Evolutionary conservation across 345 rosid genomes (phyloP).

Genomic region (Dimocarpus longan): DNA sequence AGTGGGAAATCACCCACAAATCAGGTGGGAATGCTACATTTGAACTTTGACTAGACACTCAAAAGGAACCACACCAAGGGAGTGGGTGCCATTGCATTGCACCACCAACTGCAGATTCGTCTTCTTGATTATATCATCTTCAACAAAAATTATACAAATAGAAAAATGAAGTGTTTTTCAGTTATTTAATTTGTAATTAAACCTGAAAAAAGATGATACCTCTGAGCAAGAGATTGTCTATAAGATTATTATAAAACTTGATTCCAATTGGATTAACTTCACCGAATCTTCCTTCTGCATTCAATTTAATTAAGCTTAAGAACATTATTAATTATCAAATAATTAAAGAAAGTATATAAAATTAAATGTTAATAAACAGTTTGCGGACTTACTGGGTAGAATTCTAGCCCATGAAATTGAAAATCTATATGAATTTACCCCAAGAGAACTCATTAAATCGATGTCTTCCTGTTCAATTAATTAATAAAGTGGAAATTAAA

Average conservation of each 20-base stretch:
- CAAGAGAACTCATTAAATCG: constrained; percentile 39
- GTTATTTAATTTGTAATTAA: not conserved
- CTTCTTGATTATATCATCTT: constrained; percentile 3
- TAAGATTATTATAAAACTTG: constrained; percentile 37
- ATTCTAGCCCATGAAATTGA: constrained; percentile 52
- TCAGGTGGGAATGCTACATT: too few species aligned
- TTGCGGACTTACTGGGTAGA: constrained; percentile 34
- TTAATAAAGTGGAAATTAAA: not conserved
- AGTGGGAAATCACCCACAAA: not conserved
- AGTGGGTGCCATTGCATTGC: too few species aligned
- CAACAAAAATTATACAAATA: not conserved
- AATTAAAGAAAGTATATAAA: not conserved
- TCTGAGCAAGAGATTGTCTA: constrained; percentile 38
- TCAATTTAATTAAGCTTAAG: constrained; percentile 4
- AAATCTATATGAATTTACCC: constrained; percentile 44
- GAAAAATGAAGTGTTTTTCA: not conserved
- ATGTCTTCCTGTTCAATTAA: constrained; percentile 39
- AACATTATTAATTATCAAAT: not conserved
- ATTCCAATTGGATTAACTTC: constrained; percentile 42
- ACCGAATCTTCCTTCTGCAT: constrained; percentile 44
- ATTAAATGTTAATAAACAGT: not conserved
- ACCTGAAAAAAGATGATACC: constrained; percentile 24
- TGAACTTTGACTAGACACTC: too few species aligned
- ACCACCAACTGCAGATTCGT: not conserved
- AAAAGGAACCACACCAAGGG: too few species aligned